phyloP scores from a whole-genome alignment of 768 basidiomycete genomes.

The Mrakia gelida region DNA sequence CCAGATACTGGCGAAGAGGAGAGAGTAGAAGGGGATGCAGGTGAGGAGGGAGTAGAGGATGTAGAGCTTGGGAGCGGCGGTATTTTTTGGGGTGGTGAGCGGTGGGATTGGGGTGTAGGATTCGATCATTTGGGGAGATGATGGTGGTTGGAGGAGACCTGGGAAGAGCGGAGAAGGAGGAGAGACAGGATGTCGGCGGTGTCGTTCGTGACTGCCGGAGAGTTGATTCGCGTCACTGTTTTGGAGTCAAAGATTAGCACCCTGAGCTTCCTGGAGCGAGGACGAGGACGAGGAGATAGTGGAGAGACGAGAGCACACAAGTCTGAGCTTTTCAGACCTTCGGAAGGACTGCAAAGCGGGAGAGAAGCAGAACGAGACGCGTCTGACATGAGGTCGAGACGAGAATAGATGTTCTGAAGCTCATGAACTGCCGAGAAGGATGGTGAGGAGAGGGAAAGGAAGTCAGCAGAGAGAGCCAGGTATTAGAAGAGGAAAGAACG shows the following conservation, averaged over 20 bases:
- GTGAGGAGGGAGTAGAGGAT: not conserved
- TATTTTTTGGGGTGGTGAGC: not conserved
- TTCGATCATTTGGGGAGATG: no score
- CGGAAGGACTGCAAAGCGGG: not conserved
- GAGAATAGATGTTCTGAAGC: no score
- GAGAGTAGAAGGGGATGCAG: not conserved
- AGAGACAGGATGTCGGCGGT: no score
- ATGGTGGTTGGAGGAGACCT: no score
- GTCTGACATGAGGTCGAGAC: no score
- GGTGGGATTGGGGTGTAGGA: not conserved
- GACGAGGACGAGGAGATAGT: not conserved
- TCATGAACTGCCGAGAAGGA: not conserved
- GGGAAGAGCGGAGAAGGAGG: no score
- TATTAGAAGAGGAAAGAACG: not conserved
- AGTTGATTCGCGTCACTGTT: no score
- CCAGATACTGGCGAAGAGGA: not conserved
- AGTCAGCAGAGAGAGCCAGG: not conserved
- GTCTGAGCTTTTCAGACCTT: not conserved
- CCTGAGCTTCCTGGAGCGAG: no score
- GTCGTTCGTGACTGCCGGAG: no score
- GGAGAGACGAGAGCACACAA: not conserved
- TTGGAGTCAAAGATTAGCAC: no score
- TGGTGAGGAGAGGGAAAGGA: not conserved
- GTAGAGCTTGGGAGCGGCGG: not conserved
- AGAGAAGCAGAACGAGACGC: not conserved